Conservation (phyloP, 768 basidiomycete genomes). For the Postia placenta region DNA sequence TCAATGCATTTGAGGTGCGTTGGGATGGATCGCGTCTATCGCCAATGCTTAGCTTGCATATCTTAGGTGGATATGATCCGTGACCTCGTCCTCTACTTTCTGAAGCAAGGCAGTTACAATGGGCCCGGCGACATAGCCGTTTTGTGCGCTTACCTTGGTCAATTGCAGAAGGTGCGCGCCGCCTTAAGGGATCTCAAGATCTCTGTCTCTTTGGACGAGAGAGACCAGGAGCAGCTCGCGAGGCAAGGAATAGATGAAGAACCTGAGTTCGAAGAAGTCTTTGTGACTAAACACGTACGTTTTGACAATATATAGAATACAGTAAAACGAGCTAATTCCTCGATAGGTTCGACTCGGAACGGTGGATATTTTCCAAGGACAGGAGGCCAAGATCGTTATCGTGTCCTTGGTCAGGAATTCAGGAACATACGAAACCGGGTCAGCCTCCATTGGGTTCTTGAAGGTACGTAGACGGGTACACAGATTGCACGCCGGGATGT, state of each 20-base stretch:
- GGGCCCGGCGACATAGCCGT: slow-evolving; percentile 46
- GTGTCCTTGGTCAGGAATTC: slow-evolving; percentile 70
- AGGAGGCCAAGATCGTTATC: slow-evolving; percentile 68
- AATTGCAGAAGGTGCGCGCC: slow-evolving; percentile 40
- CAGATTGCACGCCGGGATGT: too few species aligned
- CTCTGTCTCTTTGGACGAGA: slow-evolving; percentile 62
- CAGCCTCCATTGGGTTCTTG: slow-evolving; percentile 59
- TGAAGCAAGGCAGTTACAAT: slow-evolving; percentile 44
- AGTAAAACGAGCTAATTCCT: too few species aligned
- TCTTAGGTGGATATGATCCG: slow-evolving; percentile 37
- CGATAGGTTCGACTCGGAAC: slow-evolving; percentile 67
- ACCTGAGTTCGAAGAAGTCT: slow-evolving; percentile 34
- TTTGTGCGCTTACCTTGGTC: slow-evolving; percentile 48
- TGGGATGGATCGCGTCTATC: too few species aligned
- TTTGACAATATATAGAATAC: too few species aligned
- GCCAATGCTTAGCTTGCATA: too few species aligned
- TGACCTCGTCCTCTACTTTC: slow-evolving; percentile 47
- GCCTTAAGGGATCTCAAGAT: slow-evolving; percentile 38
- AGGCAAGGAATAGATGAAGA: slow-evolving; percentile 40
- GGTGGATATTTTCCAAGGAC: slow-evolving; percentile 75
- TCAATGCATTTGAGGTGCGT: slow-evolving; percentile 61
- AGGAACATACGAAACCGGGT: slow-evolving; percentile 26
- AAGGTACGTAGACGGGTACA: slow-evolving; percentile 45
- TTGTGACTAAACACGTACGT: slow-evolving; percentile 47
- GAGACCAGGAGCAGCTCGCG: slow-evolving; percentile 56